These are phyloP conservation scores for Erysiphe pulchra DNA, from an alignment of 2,329 filamentous ascomycete species.

Conservation along the genomic window DNA sequence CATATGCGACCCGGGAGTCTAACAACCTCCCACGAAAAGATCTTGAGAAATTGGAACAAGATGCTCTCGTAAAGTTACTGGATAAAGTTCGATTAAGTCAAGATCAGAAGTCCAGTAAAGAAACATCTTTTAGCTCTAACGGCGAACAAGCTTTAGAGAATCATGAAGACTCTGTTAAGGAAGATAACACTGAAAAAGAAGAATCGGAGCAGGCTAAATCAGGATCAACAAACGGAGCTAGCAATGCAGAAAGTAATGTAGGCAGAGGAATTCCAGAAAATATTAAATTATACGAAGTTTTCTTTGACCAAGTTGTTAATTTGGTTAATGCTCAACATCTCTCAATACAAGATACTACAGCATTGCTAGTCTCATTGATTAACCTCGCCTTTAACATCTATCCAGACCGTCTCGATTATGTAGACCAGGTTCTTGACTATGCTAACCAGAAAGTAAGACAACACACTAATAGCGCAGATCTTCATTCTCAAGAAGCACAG, in stretches of 20 bases:
- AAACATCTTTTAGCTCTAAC: conserved; percentile 8
- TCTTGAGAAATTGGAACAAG: conserved; percentile 54
- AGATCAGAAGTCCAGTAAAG: conserved; percentile 15
- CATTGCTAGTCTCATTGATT: conserved; percentile 72
- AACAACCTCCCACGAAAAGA: conserved; percentile 44
- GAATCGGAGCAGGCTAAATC: conserved; percentile 13
- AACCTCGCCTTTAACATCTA: conserved; percentile 94
- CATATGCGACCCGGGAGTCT: conserved; percentile 78
- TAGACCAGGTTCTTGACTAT: conserved; percentile 80
- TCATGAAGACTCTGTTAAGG: neutral
- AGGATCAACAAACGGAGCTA: conserved; percentile 5
- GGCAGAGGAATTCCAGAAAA: conserved; percentile 38
- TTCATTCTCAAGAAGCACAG: conserved; percentile 71
- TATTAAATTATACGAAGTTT: conserved; percentile 85
- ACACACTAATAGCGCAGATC: conserved; percentile 79
- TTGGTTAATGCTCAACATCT: conserved; percentile 76
- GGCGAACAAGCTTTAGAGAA: conserved; percentile 14
- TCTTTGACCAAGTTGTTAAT: conserved; percentile 87
- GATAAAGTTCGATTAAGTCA: conserved; percentile 52
- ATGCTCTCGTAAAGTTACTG: conserved; percentile 53
- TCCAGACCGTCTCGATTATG: conserved; percentile 73
- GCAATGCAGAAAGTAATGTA: conserved; percentile 18
- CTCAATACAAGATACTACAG: conserved; percentile 84
- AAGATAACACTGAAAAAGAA: neutral
- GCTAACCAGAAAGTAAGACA: conserved; percentile 68